Evolutionary conservation across 1,284 basidiomycete species (phyloP).

Genomic region (Amylostereum areolatum): DNA sequence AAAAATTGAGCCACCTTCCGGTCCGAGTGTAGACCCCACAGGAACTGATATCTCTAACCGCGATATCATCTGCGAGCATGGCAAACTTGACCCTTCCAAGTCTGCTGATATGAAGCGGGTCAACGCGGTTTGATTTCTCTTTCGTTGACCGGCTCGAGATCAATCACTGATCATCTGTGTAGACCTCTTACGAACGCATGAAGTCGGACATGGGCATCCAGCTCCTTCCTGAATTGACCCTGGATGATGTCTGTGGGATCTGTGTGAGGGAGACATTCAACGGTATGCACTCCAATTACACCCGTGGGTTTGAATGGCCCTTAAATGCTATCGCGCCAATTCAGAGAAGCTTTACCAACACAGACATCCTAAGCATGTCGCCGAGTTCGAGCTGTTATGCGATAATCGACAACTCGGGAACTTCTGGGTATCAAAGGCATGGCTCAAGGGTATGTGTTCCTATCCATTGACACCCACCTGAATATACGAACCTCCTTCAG

Average conservation of each 20-base stretch:
- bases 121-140: constrained; percentile 29
- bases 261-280: constrained; percentile 56
- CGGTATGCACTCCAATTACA: constrained; percentile 33
- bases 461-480: neutral
- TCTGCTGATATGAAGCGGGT: constrained; percentile 63
- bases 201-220: constrained; percentile 35
- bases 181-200: constrained; percentile 50
- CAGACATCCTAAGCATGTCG: constrained; percentile 55
- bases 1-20: neutral
- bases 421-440: constrained; percentile 71
- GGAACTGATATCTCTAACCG: constrained; percentile 15
- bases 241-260: constrained; percentile 50
- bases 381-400: constrained; percentile 48
- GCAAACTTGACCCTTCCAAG: constrained; percentile 48
- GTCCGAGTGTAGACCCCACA: neutral
- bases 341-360: constrained; percentile 63
- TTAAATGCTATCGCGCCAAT: constrained; percentile 8
- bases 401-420: constrained; percentile 35
- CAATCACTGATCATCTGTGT: constrained; percentile 4
- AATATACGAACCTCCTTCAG: constrained; percentile 27
- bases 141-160: neutral
- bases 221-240: constrained; percentile 40
- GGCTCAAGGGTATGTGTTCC: constrained; percentile 58
- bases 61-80: constrained; percentile 58
- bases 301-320: neutral